Base-by-base conservation (phyloP, 2,329 filamentous ascomycete genomes). In the Bretziella fagacearum region DNA sequence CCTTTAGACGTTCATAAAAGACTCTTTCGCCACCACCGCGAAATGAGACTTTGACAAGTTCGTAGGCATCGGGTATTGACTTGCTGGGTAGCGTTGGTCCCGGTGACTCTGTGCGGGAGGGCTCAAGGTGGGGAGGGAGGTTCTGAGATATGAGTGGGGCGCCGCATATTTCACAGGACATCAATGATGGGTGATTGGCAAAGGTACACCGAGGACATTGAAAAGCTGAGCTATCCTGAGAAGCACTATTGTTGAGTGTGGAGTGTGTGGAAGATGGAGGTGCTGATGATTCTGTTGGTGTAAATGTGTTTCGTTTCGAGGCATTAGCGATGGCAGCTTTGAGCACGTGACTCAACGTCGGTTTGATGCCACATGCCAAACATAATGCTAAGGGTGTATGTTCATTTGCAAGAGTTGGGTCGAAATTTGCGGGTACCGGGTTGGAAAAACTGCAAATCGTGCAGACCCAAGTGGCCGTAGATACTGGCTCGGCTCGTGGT, bases 361-460 rank as follows among this genome's bases (percentile, higher is more conserved):
- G 91, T 56, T 91, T 93, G 57, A 98, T 94, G 0, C 91, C 91
- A 59, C 91, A 98, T 4, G 86, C 82, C 46, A 94, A 67, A 59
- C 91, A 98, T 54, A 89, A 84, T 3, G 87, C 82, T 18, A 94
- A 65, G 6, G 79, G 80, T 4, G 83, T 93, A 52, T 85, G 77
- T 17, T 79, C 74, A 52, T 76, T 91, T 6, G 85, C 85, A 2
- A 81, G 79, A 1, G 79, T 71, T 0, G 86, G 83, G 56, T 96
- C 89, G 59, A 96, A 96, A 60, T 94, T 95, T 30, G 84, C 83
- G 1, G 91, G 87, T 1, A 95, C 78, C 0, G 84, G 81, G 57
- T 96, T 96, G 7, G 87, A 89, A 58, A 93, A 93, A 54, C 83
- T 89, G 68, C 89, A 96, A 56, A 96, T 96, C 1, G 84, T 81